A percentile compares a stretch with the other conserved stretches of the same genome.
Evolutionary conservation across 768 basidiomycete genomes (phyloP).

Genomic region (Termitomyces sp.): DNA sequence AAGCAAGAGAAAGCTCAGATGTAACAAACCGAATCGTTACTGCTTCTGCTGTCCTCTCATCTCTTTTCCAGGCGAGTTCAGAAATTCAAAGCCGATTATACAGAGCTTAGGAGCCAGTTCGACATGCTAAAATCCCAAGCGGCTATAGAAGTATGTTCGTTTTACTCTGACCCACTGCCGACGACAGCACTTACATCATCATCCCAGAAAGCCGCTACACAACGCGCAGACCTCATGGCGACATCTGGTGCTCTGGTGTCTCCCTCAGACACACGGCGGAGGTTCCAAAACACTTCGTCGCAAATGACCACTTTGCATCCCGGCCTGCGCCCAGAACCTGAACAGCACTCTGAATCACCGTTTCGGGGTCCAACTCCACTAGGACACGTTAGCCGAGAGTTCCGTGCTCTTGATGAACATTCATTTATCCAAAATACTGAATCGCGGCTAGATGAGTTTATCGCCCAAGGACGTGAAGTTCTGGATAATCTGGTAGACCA

Average conservation of each 20-base stretch:
- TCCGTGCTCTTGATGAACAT: slow-evolving; percentile 83
- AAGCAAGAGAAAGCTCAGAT: slow-evolving; percentile 96
- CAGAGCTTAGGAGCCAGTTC: slow-evolving; percentile 77
- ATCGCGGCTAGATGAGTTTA: slow-evolving; percentile 77
- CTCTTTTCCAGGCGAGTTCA: slow-evolving; percentile 68
- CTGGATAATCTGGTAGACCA: slow-evolving; percentile 92
- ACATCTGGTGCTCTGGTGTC: slow-evolving; percentile 32
- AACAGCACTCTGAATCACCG: slow-evolving; percentile 72
- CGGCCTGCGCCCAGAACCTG: slow-evolving; percentile 41
- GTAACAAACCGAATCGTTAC: slow-evolving; percentile 34
- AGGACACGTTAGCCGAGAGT: slow-evolving; percentile 55
- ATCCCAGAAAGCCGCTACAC: slow-evolving; percentile 47
- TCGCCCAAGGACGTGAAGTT: slow-evolving; percentile 89
- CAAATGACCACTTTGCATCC: slow-evolving; percentile 50
- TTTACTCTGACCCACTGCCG: not conserved
- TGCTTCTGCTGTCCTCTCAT: not conserved
- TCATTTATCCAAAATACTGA: slow-evolving; percentile 84
- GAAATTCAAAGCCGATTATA: slow-evolving; percentile 85
- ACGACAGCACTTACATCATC: not conserved
- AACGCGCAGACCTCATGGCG: slow-evolving; percentile 62
- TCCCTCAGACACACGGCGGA: slow-evolving; percentile 59
- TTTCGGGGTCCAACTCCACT: slow-evolving; percentile 59
- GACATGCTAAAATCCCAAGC: slow-evolving; percentile 68
- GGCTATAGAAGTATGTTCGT: slow-evolving; percentile 33
- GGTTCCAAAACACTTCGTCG: slow-evolving; percentile 45